A percentile compares a stretch with the other conserved stretches of the same genome.
phyloP scores from a whole-genome alignment of 1,284 basidiomycete species.

The Somion occarium region DNA sequence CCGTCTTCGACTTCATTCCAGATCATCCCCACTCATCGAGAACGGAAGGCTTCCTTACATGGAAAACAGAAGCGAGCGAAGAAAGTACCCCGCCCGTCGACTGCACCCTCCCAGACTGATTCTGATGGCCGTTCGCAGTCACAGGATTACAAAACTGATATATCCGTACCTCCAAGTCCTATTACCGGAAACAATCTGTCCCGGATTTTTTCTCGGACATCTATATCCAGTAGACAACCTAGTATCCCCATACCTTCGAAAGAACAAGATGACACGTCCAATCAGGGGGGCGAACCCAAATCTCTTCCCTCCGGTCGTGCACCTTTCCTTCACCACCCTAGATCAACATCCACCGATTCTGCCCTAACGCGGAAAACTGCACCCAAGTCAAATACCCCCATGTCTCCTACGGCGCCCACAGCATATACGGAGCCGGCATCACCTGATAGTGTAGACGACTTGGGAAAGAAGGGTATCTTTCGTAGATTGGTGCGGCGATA shows the following conservation, averaged over 20 bases:
- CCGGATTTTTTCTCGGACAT: constrained; percentile 8
- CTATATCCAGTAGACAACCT: constrained; percentile 3
- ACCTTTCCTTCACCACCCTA: constrained; percentile 11
- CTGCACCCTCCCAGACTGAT: constrained; percentile 10
- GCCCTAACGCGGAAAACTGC: constrained; percentile 20
- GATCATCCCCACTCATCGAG: background rate
- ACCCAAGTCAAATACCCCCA: background rate
- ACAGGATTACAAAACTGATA: constrained; percentile 9
- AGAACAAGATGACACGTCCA: background rate
- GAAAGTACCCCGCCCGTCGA: constrained; percentile 10
- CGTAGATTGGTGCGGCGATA: background rate
- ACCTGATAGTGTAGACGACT: constrained; percentile 2
- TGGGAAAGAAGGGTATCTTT: constrained; percentile 5
- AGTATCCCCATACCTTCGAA: background rate
- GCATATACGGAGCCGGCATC: background rate
- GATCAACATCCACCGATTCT: constrained; percentile 43
- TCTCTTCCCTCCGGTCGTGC: constrained; percentile 8
- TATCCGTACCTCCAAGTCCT: constrained; percentile 17
- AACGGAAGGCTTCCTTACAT: constrained; percentile 7
- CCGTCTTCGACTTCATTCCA: constrained; percentile 4
- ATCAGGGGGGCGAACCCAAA: background rate
- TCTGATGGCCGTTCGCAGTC: constrained; percentile 3
- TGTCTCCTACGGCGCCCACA: constrained; percentile 4
- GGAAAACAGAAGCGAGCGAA: constrained; percentile 4
- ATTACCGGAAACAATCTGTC: constrained; percentile 3